Conservation (phyloP, 2,329 filamentous ascomycete species). For the Xylariaceae sp. region DNA sequence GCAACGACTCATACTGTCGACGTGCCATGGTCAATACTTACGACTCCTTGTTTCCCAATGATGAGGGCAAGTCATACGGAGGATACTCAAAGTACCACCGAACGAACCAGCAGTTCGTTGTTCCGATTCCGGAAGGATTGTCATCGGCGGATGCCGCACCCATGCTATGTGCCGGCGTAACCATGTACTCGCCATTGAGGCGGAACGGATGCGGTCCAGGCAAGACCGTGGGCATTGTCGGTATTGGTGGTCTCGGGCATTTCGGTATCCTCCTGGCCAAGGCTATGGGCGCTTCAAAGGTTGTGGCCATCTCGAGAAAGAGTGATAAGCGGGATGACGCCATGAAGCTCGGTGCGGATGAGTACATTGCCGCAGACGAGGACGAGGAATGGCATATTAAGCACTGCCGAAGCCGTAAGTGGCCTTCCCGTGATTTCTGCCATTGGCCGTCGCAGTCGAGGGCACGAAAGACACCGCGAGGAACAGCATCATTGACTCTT, state of each 20-base stretch:
- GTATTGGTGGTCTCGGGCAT: slow-evolving; percentile 64
- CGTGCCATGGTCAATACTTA: slow-evolving; percentile 46
- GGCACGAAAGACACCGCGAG: not conserved
- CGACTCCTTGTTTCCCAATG: slow-evolving; percentile 44
- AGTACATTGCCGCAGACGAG: slow-evolving; percentile 40
- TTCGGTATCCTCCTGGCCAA: slow-evolving; percentile 64
- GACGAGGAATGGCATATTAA: slow-evolving; percentile 51
- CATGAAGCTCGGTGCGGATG: slow-evolving; percentile 52
- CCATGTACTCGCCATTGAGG: slow-evolving; percentile 57
- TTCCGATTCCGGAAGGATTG: slow-evolving; percentile 41
- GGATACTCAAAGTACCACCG: slow-evolving; percentile 40
- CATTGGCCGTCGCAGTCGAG: too few species aligned
- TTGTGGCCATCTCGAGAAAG: slow-evolving; percentile 54
- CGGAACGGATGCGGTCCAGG: slow-evolving; percentile 61
- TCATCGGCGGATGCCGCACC: slow-evolving; percentile 45
- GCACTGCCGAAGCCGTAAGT: slow-evolving; percentile 37
- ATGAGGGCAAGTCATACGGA: slow-evolving; percentile 53
- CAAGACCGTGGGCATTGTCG: slow-evolving; percentile 62
- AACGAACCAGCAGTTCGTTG: slow-evolving; percentile 40
- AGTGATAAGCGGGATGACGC: slow-evolving; percentile 50
- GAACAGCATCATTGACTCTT: not conserved
- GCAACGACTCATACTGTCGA: slow-evolving; percentile 40
- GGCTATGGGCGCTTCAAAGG: slow-evolving; percentile 57
- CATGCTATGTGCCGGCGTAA: slow-evolving; percentile 67
- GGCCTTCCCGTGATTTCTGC: not conserved